Evolutionary conservation across 352 stramenopile species (phyloP), one percentile per base, ranked within the genome.

Genomic region (Phytophthora litchii): DNA sequence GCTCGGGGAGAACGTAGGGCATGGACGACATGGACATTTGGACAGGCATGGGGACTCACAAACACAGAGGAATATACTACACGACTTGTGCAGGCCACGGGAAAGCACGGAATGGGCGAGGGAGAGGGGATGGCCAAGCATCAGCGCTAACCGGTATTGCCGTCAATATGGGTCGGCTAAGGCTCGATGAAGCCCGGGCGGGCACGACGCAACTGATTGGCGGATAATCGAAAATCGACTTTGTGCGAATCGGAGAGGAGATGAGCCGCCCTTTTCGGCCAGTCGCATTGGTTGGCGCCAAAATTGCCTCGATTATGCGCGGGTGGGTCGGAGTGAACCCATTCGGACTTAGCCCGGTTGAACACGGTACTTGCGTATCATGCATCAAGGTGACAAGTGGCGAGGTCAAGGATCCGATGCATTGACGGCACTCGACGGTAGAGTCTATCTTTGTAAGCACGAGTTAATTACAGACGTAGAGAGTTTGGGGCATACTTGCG

Each of bases 81-180:
- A 61, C 23, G 63, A 62, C 67, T 72, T 76, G 54, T 35, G 52
- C n/a, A 52, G 63, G 38, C 43, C 56, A 64, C 47, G 60, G 67
- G 46, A 80, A 80, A 64, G 57, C 58, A 29, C 50, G 47, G 64
- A 80, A 76, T 80, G 71, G 31, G 42, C 35, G 52, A 71, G 64
- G 50, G 57, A 60, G 37, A 19, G 56, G 43, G 44, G 38, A 38
- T 49, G 61, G 34, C 54, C 60, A 66, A 49, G 56, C 64, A 58
- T 60, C 48, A 51, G 43, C 40, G 40, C 35, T 21, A 62, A 64
- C 54, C 54, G 54, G 46, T 59, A 67, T 63, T 48, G 48, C 17
- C 8, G 20, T 32, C 49, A 60, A 64, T 67, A 66, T 47, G 65
- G 55, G 45, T 34, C 46, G 35, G 31, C 32, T 17, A 42, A 47